Evolutionary conservation across 805 yeast species (phyloP).

Genomic region (Ogataea chonburiensis): DNA sequence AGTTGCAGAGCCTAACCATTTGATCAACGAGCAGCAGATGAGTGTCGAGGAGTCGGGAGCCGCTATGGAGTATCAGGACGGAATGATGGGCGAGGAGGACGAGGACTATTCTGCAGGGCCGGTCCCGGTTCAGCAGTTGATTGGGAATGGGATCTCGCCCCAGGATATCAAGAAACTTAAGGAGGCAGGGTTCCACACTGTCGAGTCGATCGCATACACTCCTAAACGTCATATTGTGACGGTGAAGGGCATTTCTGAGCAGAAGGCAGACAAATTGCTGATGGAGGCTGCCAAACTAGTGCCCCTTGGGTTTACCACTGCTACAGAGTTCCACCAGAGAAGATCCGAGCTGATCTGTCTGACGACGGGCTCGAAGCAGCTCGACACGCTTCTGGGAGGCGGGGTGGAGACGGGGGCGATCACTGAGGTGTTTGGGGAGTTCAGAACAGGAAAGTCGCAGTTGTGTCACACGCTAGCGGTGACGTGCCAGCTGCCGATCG

Average conservation of each 20-base stretch:
- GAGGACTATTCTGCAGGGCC: conserved; percentile 46
- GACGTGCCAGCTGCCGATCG: conserved; percentile 93
- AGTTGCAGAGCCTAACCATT: conserved; percentile 16
- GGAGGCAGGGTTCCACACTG: conserved; percentile 85
- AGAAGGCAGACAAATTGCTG: conserved; percentile 84
- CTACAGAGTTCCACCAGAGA: conserved; percentile 88
- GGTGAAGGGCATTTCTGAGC: conserved; percentile 92
- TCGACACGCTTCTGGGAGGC: conserved; percentile 92
- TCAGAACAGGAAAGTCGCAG: conserved; percentile 96
- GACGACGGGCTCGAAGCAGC: conserved; percentile 92
- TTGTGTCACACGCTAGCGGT: conserved; percentile 95
- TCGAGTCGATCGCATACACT: conserved; percentile 89
- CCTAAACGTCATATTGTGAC: conserved; percentile 75
- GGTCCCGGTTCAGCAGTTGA: conserved; percentile 49
- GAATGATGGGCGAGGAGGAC: conserved; percentile 37
- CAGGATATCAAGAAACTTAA: conserved; percentile 77
- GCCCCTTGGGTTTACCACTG: conserved; percentile 97
- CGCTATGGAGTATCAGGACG: conserved; percentile 23
- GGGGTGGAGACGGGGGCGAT: conserved; percentile 97
- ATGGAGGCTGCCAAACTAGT: conserved; percentile 83
- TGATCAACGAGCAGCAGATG: conserved; percentile 12
- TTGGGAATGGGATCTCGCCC: conserved; percentile 82
- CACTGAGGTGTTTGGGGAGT: conserved; percentile 96
- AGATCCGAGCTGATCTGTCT: conserved; percentile 88
- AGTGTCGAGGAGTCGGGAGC: conserved; percentile 14